phyloP scores from a whole-genome alignment of 331 rosid species.

The Acacia pycnantha region DNA sequence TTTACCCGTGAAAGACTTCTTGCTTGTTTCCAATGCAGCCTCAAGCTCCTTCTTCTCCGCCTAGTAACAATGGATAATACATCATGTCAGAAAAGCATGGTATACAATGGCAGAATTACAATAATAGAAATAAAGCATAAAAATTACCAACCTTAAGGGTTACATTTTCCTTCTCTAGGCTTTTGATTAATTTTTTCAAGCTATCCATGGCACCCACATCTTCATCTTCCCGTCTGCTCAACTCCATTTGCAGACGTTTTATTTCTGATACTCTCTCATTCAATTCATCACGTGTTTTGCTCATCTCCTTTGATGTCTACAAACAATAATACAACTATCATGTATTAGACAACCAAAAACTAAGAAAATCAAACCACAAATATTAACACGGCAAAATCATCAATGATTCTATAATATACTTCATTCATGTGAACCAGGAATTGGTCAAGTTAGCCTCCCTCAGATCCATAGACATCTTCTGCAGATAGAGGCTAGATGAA shows the following conservation, averaged over 20 bases:
- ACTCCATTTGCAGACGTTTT: conserved; percentile 59
- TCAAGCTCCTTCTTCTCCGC: conserved; percentile 73
- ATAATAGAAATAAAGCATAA: conserved; percentile 19
- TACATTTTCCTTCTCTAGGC: conserved; percentile 70
- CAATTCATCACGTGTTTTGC: conserved; percentile 50
- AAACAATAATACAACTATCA: conserved; percentile 31
- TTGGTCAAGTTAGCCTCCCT: conserved; percentile 9
- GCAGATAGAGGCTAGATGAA: conserved; percentile 2
- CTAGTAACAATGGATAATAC: conserved; percentile 36
- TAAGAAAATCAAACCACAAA: conserved; percentile 9
- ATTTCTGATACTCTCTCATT: conserved; percentile 67
- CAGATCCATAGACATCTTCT: background rate
- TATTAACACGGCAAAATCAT: conserved; percentile 1
- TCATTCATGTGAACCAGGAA: conserved; percentile 10
- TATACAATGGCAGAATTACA: background rate
- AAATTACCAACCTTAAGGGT: conserved; percentile 63
- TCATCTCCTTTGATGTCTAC: conserved; percentile 59
- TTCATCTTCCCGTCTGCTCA: conserved; percentile 48
- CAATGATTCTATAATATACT: conserved; percentile 12
- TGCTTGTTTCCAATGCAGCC: conserved; percentile 54
- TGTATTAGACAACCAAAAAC: conserved; percentile 33
- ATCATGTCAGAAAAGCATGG: conserved; percentile 24
- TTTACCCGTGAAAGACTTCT: conserved; percentile 29
- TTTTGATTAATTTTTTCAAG: conserved; percentile 55
- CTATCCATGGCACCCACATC: conserved; percentile 40